Evolutionary conservation across 345 rosid species (phyloP), one percentile per base, ranked within the genome.

Genomic region (Ricinus communis): DNA sequence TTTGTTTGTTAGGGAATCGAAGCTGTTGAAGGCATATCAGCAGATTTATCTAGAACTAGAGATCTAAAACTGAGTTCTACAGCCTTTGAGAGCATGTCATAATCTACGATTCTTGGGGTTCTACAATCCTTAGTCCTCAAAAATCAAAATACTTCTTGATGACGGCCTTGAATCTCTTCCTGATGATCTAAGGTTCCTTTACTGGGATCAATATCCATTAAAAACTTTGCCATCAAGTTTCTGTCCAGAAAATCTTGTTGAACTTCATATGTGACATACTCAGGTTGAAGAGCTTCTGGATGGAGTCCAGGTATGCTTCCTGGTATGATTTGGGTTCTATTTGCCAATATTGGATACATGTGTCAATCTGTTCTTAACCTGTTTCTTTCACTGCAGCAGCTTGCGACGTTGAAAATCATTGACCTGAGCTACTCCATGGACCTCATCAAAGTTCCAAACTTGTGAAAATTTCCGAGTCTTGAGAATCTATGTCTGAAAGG

Each of bases 201-300:
- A 36, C 5, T 68, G 72, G 72, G 12, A 40, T 25, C 52, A 41
- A 27, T 68, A 11, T 38, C 72, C 72, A 27, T 31, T 36, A 6
- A 56, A 54, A 16, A 14, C 21, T 54, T 68, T 68, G 52, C 72
- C 72, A 33, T 22, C 12, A 0, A 28, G 5, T 21, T 69, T 41
- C 6, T n/a, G 5, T 12, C 53, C 63, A 14, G 51, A 40, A n/a
- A 69, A 69, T 54, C 62, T 69, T 13, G 54, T 69, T 18, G 72
- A 69, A 36, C 72, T 54, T 55, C 25, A 14, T 18, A 0, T 69
- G 72, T 33, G 14, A 24, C 13, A 18, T 1, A 55, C 63, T 40
- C 36, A 69, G 22, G 27, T 69, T 14, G 36, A 55, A 69, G 18
- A 41, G 24, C 72, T 56, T 10, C 56, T 40, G 36, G 27, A 56